Evolutionary conservation across 352 stramenopile genomes (phyloP), one percentile per base, ranked within the genome.

Genomic region (Globisporangium spinosum): DNA sequence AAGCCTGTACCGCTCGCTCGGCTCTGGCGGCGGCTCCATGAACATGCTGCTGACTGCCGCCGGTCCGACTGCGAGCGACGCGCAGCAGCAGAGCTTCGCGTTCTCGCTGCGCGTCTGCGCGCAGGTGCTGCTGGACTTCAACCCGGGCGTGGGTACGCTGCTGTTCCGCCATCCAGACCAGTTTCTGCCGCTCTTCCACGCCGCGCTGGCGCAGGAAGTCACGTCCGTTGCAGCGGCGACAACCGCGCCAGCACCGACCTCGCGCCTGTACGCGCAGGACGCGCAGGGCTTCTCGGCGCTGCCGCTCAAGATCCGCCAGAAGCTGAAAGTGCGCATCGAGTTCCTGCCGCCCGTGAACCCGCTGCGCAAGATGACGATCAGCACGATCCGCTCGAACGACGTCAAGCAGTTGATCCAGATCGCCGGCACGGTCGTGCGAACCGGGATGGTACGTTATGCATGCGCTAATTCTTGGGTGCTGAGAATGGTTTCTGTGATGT

Each of bases 361-460:
- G 29, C 82, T 65, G 27, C 60, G 60, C 27, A 65, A 65, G 45
- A 40, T 58, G 40, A 47, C 45, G 45, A 65, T 67, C 59, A 57
- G 88, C 55, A 73, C 80, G n/a, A 90, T 98, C 43, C 78, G 91
- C 8, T 91, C 91, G 6, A 87, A 82, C 15, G 95, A 98, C 73
- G 91, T 98, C 1, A 97, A 91, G 73, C 75, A 78, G 38, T 72
- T 97, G 35, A 88, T 97, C 25, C 89, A 97, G 68, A 83, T 97
- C 62, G 82, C 75, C 40, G 92, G 83, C 57, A 93, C 83, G 0
- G 93, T 98, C n/a, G 91, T 98, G 51, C 85, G 95, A 43, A 95
- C 93, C 5, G 89, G 89, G 22, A 88, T 93, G 65, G 83, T 98
- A 55, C 13, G 55, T 34, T 17, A 9, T 29, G 35, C 1, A 4